Percentiles rank a stretch among this genome's conserved stretches.
Evolutionary conservation across 441 rosid genomes (phyloP).

Genomic region (Bruguiera hainesii): DNA sequence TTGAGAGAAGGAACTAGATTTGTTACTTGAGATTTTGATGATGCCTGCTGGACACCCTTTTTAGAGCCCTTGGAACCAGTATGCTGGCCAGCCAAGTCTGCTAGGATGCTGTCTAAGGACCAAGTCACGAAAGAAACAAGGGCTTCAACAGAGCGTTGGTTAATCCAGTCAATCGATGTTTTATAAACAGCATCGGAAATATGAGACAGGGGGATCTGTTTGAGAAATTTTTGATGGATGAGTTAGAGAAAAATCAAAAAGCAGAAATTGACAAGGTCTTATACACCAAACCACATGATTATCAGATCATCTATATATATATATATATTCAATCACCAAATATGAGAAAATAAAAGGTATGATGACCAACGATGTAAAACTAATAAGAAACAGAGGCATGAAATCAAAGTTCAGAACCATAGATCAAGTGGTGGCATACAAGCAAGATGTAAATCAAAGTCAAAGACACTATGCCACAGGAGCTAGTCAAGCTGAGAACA

Average conservation of each 20-base stretch:
- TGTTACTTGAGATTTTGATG: conserved; percentile 81
- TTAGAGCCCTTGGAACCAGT: conserved; percentile 59
- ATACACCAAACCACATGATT: neutral
- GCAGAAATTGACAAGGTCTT: neutral
- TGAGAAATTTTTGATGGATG: neutral
- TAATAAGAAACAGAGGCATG: neutral
- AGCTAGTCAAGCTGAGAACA: too few species aligned
- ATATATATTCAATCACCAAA: neutral
- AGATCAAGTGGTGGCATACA: neutral
- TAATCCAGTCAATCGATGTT: conserved; percentile 80
- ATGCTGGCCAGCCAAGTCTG: conserved; percentile 62
- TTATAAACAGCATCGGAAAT: conserved; percentile 63
- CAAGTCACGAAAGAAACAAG: conserved; percentile 68
- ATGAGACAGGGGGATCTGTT: conserved; percentile 69
- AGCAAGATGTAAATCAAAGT: neutral
- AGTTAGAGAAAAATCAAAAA: neutral
- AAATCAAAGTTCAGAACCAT: neutral
- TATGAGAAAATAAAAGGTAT: neutral
- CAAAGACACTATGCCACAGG: too few species aligned
- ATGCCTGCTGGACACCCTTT: conserved; percentile 53
- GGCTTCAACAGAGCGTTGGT: conserved; percentile 59
- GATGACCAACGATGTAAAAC: neutral
- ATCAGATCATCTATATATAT: neutral
- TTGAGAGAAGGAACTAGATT: neutral
- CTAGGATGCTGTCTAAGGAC: conserved; percentile 68